A percentile compares a stretch with the other conserved stretches of the same genome.
Conservation (phyloP, 352 stramenopile species). For the Phytophthora ramorum region DNA sequence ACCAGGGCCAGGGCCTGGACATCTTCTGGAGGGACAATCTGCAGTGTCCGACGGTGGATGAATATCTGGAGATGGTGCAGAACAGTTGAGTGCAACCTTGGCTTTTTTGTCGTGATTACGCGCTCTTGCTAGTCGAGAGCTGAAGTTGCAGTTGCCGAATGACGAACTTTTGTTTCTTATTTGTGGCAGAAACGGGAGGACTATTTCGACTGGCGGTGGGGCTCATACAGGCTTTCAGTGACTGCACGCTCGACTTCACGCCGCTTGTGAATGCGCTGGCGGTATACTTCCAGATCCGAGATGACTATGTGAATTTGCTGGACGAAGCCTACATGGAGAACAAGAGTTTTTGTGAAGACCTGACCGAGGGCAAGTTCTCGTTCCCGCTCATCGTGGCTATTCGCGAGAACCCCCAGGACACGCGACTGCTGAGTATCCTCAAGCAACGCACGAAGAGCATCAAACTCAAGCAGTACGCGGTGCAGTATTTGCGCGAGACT, state of each 20-base stretch:
- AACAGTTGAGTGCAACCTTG: conserved; percentile 80
- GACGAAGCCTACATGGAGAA: conserved; percentile 97
- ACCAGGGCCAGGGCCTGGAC: conserved; percentile 96
- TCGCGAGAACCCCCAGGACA: conserved; percentile 75
- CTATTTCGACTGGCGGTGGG: conserved; percentile 97
- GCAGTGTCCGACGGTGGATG: conserved; percentile 90
- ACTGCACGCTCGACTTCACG: conserved; percentile 75
- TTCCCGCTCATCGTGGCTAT: conserved; percentile 90
- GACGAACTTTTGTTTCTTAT: neutral
- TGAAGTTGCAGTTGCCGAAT: neutral
- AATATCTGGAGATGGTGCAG: conserved; percentile 95
- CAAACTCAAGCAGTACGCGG: conserved; percentile 95
- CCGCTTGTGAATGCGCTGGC: conserved; percentile 94
- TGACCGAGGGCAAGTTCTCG: conserved; percentile 98
- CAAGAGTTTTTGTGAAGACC: conserved; percentile 98
- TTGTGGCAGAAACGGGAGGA: conserved; percentile 90
- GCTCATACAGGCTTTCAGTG: conserved; percentile 93
- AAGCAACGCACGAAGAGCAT: conserved; percentile 96
- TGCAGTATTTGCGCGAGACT: conserved; percentile 83
- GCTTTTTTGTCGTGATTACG: neutral
- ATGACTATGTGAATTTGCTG: conserved; percentile 98
- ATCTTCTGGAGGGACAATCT: conserved; percentile 95
- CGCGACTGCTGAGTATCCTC: conserved; percentile 94
- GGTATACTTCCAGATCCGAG: conserved; percentile 98
- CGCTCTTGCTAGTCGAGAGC: neutral